Conservation (phyloP, 2,329 filamentous ascomycete genomes). For the Zopfia rhizophila region DNA sequence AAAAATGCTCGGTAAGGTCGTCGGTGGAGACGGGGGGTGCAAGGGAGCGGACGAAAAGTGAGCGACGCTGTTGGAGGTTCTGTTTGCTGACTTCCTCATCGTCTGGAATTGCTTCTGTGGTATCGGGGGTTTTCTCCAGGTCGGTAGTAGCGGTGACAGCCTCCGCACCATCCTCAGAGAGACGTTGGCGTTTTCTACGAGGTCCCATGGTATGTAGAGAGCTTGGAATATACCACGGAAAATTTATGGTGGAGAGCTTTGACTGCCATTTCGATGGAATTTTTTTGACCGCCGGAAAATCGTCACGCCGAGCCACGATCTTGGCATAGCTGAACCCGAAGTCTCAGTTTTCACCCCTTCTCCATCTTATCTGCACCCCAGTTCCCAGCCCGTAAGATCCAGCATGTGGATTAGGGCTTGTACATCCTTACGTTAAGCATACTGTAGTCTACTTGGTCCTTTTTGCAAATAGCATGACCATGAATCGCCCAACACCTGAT, state of each 20-base stretch:
- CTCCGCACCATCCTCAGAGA: slow-evolving; percentile 51
- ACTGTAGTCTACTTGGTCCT: too few relatives aligned
- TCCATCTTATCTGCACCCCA: not conserved
- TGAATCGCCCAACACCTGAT: slow-evolving; percentile 60
- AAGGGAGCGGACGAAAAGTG: slow-evolving; percentile 91
- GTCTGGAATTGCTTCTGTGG: slow-evolving; percentile 8
- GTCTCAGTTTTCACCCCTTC: not conserved
- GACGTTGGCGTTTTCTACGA: slow-evolving; percentile 53
- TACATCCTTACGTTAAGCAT: too few relatives aligned
- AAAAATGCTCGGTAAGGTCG: slow-evolving; percentile 87
- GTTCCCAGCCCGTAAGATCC: too few relatives aligned
- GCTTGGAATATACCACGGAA: too few relatives aligned
- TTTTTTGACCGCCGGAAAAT: slow-evolving; percentile 11
- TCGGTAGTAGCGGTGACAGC: slow-evolving; percentile 41
- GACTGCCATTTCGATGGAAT: slow-evolving; percentile 10
- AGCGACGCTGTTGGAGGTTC: slow-evolving; percentile 41
- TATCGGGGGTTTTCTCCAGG: slow-evolving; percentile 26
- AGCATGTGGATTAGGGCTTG: too few relatives aligned
- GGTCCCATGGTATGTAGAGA: slow-evolving; percentile 45
- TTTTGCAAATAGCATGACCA: not conserved
- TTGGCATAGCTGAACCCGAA: slow-evolving; percentile 4
- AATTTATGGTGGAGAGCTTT: slow-evolving; percentile 1
- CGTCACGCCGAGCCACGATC: slow-evolving; percentile 4
- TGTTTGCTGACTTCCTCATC: slow-evolving; percentile 20
- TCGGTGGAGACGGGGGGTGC: slow-evolving; percentile 83